Evolutionary conservation across 805 yeast genomes (phyloP), one percentile per base, ranked within the genome.

Genomic region (Saturnispora quitensis): DNA sequence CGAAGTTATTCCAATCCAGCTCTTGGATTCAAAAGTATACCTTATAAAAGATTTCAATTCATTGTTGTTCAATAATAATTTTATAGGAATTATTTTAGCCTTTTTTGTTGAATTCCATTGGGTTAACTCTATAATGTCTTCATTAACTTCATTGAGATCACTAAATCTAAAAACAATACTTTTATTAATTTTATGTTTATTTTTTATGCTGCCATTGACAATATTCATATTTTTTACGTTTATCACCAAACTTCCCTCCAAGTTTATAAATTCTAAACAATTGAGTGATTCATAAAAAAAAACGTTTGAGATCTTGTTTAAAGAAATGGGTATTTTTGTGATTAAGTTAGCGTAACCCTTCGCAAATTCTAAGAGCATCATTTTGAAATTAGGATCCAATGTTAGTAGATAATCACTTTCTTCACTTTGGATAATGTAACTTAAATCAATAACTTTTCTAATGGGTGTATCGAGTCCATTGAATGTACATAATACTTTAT

Each of bases 221-320:
- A 36, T n/a, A 18, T 28, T 40, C 52, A 50, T 44, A 8, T 43
- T 25, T 5, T 9, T 18, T 27, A 56, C 13, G 31, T 53, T 43
- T 4, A 57, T 5, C n/a, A 50, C n/a, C 4, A 42, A 12, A 5
- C 31, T n/a, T 5, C n/a, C 47, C 22, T 27, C 28, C 3, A 10
- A 24, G n/a, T 50, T 28, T 22, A 35, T 43, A 12, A 58, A 47
- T 18, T 54, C 57, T 22, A 60, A 47, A 10, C 35, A 27, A 18
- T 52, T 45, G 22, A 44, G 15, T 17, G 43, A 20, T 25, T 58
- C 61, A 24, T 52, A 40, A 35, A 48, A 54, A 35, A 43, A 56
- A 9, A 35, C 53, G 18, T 40, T 44, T 22, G 24, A 52, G n/a
- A 20, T 35, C 24, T 8, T 25, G 20, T 3, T 18, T 15, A 27